These are phyloP conservation scores for Tolypocladium tundrense DNA, from an alignment of 2,329 filamentous ascomycete species.

Conservation along the genomic window DNA sequence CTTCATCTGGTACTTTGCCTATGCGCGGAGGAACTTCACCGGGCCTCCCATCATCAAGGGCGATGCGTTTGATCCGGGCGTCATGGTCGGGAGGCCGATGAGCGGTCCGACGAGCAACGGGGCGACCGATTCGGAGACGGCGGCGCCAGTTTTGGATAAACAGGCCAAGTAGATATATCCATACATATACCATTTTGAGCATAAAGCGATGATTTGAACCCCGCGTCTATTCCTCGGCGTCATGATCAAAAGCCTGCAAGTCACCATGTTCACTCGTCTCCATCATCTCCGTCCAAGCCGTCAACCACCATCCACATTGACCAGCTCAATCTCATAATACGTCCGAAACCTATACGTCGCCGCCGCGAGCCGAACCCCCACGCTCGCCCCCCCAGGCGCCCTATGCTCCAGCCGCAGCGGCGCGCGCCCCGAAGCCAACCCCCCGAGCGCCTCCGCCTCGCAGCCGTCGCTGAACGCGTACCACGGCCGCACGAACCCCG, in stretches of 20 bases:
- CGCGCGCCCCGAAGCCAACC: not conserved
- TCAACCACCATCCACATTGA: not conserved
- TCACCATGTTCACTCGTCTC: not conserved
- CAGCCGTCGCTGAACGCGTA: not conserved
- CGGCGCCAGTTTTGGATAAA: not conserved
- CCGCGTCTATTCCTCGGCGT: not conserved
- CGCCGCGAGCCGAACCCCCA: not conserved
- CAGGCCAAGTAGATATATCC: not conserved
- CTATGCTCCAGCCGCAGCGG: not conserved
- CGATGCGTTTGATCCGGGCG: not conserved
- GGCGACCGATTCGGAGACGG: constrained; percentile 1
- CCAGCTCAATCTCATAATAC: constrained; percentile 1
- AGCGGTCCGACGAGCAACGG: not conserved
- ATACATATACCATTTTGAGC: not conserved
- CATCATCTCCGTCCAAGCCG: not conserved
- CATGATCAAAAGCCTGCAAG: not conserved
- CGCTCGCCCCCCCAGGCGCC: not conserved
- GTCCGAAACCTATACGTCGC: constrained; percentile 1
- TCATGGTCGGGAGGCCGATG: not conserved
- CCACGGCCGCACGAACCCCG: not conserved
- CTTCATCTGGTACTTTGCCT: constrained; percentile 51
- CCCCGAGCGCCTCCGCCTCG: not conserved
- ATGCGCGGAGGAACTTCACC: constrained; percentile 53
- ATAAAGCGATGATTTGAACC: not conserved
- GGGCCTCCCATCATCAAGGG: constrained; percentile 34